Percentiles rank a stretch among this genome's conserved stretches.
phyloP scores from a whole-genome alignment of 1,139 yeast species.

The Debaryomyces singareniensis region DNA sequence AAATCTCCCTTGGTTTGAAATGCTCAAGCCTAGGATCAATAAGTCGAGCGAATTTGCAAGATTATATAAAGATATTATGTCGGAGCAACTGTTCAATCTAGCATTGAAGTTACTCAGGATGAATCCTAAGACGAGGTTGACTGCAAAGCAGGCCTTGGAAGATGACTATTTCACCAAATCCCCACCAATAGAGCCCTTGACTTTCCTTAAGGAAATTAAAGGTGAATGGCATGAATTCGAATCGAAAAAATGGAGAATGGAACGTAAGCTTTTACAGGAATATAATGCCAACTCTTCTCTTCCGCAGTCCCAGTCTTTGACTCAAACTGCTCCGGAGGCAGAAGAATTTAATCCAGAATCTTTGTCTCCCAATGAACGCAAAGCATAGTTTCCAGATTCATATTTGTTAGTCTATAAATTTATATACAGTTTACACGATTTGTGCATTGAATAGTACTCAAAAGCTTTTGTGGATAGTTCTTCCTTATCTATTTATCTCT shows the following conservation, averaged over 20 bases:
- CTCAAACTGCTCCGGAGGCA: too few relatives aligned
- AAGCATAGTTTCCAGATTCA: too few relatives aligned
- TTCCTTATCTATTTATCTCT: too few relatives aligned
- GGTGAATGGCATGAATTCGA: slow-evolving; percentile 98
- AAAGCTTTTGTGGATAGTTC: too few relatives aligned
- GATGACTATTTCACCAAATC: slow-evolving; percentile 69
- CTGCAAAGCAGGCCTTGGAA: slow-evolving; percentile 67
- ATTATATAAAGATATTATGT: slow-evolving; percentile 40
- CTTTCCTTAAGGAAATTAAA: slow-evolving; percentile 47
- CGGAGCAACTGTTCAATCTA: slow-evolving; percentile 54
- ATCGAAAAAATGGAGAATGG: slow-evolving; percentile 73
- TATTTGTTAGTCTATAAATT: too few relatives aligned
- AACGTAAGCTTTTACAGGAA: slow-evolving; percentile 40
- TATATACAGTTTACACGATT: too few relatives aligned
- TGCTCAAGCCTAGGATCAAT: slow-evolving; percentile 59
- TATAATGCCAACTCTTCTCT: slow-evolving; percentile 11
- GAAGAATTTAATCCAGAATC: too few relatives aligned
- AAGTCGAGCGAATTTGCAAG: slow-evolving; percentile 42
- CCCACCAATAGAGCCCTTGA: slow-evolving; percentile 57
- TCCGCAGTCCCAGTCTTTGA: background rate
- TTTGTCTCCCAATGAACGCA: too few relatives aligned
- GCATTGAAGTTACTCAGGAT: slow-evolving; percentile 57
- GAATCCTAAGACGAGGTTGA: slow-evolving; percentile 60
- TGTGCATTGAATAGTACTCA: too few relatives aligned
- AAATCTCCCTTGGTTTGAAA: slow-evolving; percentile 86